These are phyloP conservation scores for Aphanomyces cochlioides DNA, from an alignment of 352 stramenopile species.

Conservation along the genomic window DNA sequence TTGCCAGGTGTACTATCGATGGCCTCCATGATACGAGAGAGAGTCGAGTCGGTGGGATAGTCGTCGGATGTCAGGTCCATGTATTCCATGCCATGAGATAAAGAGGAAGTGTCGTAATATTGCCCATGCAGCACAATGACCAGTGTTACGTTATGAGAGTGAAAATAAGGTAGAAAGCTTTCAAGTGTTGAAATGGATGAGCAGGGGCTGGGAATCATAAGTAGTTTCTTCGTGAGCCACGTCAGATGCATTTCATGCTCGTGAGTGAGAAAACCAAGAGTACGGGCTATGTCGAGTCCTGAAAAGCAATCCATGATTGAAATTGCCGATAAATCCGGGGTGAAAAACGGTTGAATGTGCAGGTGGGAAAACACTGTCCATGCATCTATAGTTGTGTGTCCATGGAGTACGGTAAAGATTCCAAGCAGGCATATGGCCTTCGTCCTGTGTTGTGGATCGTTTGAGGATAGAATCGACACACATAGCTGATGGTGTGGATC, in stretches of 20 bases:
- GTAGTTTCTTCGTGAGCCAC: conserved; percentile 5
- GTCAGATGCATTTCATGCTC: not conserved
- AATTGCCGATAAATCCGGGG: not conserved
- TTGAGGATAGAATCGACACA: not conserved
- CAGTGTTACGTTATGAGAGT: conserved; percentile 12
- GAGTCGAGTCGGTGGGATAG: not conserved
- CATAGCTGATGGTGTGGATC: not conserved
- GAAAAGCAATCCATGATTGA: conserved; percentile 1
- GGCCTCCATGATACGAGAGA: not conserved
- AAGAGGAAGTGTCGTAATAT: not conserved
- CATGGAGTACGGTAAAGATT: not conserved
- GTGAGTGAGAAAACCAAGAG: not conserved
- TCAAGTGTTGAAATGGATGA: not conserved
- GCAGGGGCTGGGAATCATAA: not conserved
- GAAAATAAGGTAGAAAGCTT: conserved; percentile 2
- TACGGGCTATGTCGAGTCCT: conserved; percentile 7
- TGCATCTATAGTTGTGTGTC: not conserved
- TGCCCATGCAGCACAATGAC: not conserved
- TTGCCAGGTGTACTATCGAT: conserved; percentile 10
- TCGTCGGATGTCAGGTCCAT: conserved; percentile 6
- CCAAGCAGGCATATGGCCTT: not conserved
- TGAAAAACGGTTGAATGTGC: not conserved
- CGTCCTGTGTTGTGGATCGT: not conserved
- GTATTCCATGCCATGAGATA: conserved; percentile 4
- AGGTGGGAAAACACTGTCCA: not conserved